Evolutionary conservation across 495 filamentous ascomycete species (phyloP).

Genomic region (Neurospora tetrasperma): DNA sequence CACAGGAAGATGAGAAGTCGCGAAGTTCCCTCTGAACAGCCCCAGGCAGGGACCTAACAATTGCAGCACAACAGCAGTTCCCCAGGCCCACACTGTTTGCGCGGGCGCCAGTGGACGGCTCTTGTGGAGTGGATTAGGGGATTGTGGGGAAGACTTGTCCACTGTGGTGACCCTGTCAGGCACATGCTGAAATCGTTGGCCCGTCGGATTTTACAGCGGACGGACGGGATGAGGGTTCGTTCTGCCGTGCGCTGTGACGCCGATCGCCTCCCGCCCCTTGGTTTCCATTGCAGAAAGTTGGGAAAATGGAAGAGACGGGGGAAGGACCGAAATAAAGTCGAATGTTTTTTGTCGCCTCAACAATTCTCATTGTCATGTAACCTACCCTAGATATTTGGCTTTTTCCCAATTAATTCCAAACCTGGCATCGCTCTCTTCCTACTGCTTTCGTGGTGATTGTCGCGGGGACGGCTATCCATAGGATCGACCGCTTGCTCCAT

Average conservation of each 20-base stretch:
- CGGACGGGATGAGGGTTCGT: not conserved
- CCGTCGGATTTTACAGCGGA: not conserved
- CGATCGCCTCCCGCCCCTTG: not conserved
- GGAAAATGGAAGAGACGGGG: not conserved
- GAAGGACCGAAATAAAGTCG: not conserved
- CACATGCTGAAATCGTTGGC: not conserved
- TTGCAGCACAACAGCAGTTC: not conserved
- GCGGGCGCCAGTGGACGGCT: not conserved
- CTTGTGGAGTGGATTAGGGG: not conserved
- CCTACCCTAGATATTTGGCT: not conserved
- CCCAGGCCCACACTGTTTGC: not conserved
- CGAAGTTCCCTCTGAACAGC: not conserved
- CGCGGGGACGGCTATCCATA: not conserved
- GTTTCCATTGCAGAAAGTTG: not conserved
- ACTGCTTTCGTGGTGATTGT: not conserved
- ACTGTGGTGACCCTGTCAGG: not conserved
- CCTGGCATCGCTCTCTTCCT: not conserved
- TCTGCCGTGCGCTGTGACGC: not conserved
- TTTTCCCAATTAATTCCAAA: not conserved
- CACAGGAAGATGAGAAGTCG: not conserved
- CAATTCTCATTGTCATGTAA: not conserved
- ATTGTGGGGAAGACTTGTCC: not conserved
- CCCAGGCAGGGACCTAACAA: not conserved
- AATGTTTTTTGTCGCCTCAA: not conserved
- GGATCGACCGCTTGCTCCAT: not conserved